Evolutionary conservation across 2,329 filamentous ascomycete species (phyloP), one percentile per base, ranked within the genome.

Genomic region (Geosmithia flava): DNA sequence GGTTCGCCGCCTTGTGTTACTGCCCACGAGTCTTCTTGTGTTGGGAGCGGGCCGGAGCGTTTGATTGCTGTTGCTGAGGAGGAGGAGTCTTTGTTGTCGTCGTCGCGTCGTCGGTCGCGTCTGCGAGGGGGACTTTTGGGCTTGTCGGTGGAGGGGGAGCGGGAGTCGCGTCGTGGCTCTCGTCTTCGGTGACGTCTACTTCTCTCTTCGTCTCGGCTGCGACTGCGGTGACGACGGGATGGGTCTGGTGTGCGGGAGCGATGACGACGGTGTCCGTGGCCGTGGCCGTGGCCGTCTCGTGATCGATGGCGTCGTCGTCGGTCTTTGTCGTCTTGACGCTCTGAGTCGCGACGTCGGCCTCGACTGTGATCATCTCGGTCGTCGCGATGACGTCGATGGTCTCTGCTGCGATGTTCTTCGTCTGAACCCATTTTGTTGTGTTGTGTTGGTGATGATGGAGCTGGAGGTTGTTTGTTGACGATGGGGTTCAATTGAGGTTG

Each of bases 21-120:
- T 43, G 79, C 77, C 53, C 81, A 83, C 1, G 77, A 77, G 53
- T 72, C 73, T 40, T 69, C 68, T 56, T 83, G 80, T 1, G 78
- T 78, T 2, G 78, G 78, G 11, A 83, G 62, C 0, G 80, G 78
- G 0, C 74, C 76, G 47, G 59, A 58, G 8, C 56, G 60, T 50
- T 55, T 59, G 29, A 64, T 20, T 7, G 59, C 23, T 55, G 42
- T 19, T 17, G 4, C 23, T 27, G 23, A 27, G 23, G 23, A 8
- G 8, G 23, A 4, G 23, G 4, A 4, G 39, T 16, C 39, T 41
- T 41, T 41, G 23, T 8, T 27, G 23, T 8, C 23, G 23, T 27
- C 23, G 23, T 27, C 23, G 8, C 23, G 23, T 27, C 23, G 23
- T 27, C 23, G 23, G 23, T 27, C 23, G 23, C 23, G 23, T 27